phyloP scores from a whole-genome alignment of 129 eudicot genomes.

The carrot (Daucus carota) region DNA sequence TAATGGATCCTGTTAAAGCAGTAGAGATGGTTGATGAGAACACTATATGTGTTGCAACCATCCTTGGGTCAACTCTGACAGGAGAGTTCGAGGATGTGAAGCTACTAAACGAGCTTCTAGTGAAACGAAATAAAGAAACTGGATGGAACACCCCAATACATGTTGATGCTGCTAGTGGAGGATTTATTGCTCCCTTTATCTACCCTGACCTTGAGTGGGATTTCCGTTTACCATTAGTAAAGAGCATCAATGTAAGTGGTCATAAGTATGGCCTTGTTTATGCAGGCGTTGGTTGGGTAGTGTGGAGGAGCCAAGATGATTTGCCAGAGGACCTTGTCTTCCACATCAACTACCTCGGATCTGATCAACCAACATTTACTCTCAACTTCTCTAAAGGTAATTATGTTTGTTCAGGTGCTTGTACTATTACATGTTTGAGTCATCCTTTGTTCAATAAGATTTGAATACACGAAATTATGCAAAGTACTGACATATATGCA shows the following conservation, averaged over 20 bases:
- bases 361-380: conserved; percentile 82
- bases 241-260: conserved; percentile 82
- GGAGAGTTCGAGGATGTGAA: conserved; percentile 87
- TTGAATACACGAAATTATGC: neutral
- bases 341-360: conserved; percentile 71
- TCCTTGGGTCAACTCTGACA: conserved; percentile 64
- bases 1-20: conserved; percentile 69
- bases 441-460: neutral
- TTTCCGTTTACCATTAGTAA: conserved; percentile 66
- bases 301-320: conserved; percentile 74
- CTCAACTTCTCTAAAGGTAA: conserved; percentile 78
- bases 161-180: conserved; percentile 94
- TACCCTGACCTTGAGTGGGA: conserved; percentile 77
- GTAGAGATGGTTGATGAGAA: conserved; percentile 82
- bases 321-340: conserved; percentile 72
- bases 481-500: neutral
- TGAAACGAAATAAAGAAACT: conserved; percentile 47
- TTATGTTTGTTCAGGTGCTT: neutral
- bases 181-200: conserved; percentile 70
- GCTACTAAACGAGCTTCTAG: conserved; percentile 54
- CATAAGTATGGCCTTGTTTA: conserved; percentile 89
- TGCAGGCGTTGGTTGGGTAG: conserved; percentile 75
- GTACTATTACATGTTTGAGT: neutral
- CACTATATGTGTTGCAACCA: conserved; percentile 73
- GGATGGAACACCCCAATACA: conserved; percentile 78